These are phyloP conservation scores for Agroathelia rolfsii DNA, from an alignment of 1,284 basidiomycete genomes.

Conservation along the genomic window DNA sequence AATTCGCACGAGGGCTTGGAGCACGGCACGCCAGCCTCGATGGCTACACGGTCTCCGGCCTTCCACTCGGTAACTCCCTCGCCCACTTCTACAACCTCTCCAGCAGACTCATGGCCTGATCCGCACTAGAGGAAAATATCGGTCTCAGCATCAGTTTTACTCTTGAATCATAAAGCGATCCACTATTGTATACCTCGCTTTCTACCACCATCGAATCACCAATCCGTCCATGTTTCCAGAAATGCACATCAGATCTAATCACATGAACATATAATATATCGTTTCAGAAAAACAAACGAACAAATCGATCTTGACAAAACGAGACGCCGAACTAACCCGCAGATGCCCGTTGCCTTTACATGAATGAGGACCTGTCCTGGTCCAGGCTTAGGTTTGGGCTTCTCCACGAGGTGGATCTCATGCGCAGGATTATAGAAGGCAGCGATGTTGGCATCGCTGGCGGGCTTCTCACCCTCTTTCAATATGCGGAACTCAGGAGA, in stretches of 20 bases:
- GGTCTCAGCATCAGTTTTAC: slow-evolving; percentile 4
- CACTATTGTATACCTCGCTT: slow-evolving; percentile 35
- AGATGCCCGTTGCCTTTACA: slow-evolving; percentile 55
- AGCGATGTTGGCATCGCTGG: slow-evolving; percentile 38
- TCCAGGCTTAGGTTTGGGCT: slow-evolving; percentile 44
- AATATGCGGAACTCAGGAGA: slow-evolving; percentile 42
- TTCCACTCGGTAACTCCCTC: slow-evolving; percentile 56
- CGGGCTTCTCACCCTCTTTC: slow-evolving; percentile 33
- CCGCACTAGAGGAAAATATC: slow-evolving; percentile 33
- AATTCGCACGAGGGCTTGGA: slow-evolving; percentile 46
- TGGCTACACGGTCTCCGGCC: slow-evolving; percentile 51
- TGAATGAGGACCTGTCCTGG: slow-evolving; percentile 52
- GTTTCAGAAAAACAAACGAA: neutral
- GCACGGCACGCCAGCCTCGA: slow-evolving; percentile 56
- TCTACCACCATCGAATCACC: slow-evolving; percentile 59
- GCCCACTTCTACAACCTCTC: slow-evolving; percentile 49
- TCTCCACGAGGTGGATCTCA: slow-evolving; percentile 52
- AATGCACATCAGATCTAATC: slow-evolving; percentile 49
- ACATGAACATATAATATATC: neutral
- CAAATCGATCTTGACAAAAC: neutral
- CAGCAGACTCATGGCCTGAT: slow-evolving; percentile 57
- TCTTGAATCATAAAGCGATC: neutral
- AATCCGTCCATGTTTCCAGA: slow-evolving; percentile 55
- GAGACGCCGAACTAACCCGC: slow-evolving; percentile 33
- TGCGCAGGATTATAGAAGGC: slow-evolving; percentile 51